phyloP scores from a whole-genome alignment of 2,329 filamentous ascomycete species.

The Verticillium tricorpus region DNA sequence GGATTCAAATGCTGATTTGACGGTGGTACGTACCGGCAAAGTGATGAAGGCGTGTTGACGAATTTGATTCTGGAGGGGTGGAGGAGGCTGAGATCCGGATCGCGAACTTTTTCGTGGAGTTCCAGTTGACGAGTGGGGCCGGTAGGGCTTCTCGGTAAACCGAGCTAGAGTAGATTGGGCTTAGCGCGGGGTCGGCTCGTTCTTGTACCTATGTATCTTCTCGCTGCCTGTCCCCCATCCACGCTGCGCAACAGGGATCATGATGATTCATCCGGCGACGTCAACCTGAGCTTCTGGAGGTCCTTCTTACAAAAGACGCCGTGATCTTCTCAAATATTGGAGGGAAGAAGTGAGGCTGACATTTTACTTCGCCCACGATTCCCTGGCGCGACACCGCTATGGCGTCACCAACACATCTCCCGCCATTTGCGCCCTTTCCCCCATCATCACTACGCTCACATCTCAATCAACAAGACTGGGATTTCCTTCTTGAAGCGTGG shows the following conservation, averaged over 20 bases:
- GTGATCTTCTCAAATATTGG: background rate
- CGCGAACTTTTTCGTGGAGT: constrained; percentile 16
- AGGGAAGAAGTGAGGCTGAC: background rate
- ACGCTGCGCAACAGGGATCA: background rate
- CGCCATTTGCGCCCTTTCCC: constrained; percentile 72
- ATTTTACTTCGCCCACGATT: background rate
- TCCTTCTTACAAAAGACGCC: background rate
- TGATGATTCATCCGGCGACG: constrained; percentile 37
- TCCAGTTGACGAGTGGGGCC: background rate
- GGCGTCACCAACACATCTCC: constrained; percentile 47
- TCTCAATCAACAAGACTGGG: constrained; percentile 70
- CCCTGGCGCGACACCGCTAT: constrained; percentile 20
- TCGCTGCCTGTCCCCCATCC: background rate
- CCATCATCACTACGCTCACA: constrained; percentile 60
- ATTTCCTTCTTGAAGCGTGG: constrained; percentile 74
- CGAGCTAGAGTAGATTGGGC: background rate
- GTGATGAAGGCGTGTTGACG: constrained; percentile 60
- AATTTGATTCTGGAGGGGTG: background rate
- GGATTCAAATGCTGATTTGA: background rate
- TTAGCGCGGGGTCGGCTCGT: background rate
- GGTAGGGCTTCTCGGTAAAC: constrained; percentile 12
- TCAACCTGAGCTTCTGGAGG: background rate
- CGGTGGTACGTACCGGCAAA: constrained; percentile 53
- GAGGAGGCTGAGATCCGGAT: constrained; percentile 1
- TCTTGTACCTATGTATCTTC: background rate